phyloP scores from a whole-genome alignment of 2,329 filamentous ascomycete species.

The Diaporthe sp. region DNA sequence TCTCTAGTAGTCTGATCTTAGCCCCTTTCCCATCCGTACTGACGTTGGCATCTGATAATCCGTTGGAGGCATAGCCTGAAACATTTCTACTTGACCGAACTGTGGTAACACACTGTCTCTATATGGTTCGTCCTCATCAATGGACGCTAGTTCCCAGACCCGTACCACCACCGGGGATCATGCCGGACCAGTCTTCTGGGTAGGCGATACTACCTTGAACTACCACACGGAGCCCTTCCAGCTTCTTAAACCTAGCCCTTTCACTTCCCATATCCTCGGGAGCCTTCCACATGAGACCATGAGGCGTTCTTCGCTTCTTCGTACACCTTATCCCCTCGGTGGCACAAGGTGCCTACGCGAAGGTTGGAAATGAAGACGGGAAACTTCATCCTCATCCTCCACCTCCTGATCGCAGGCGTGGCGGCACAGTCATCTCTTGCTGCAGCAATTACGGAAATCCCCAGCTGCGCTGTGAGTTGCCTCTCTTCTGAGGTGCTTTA shows the following conservation, averaged over 20 bases:
- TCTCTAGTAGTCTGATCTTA: neutral
- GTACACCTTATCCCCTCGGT: neutral
- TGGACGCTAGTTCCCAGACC: neutral
- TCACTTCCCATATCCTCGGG: slow-evolving; percentile 2
- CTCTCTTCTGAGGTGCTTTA: too few species aligned
- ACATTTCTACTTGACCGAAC: neutral
- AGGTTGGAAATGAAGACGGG: slow-evolving; percentile 16
- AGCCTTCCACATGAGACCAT: neutral
- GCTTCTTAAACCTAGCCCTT: neutral
- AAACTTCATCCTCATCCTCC: neutral
- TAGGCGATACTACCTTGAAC: neutral
- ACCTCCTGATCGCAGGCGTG: neutral
- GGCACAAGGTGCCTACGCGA: neutral
- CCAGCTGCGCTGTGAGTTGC: slow-evolving; percentile 2
- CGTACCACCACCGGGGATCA: neutral
- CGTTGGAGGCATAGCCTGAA: neutral
- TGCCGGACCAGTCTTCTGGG: slow-evolving; percentile 11
- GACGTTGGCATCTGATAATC: neutral
- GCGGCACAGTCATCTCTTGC: neutral
- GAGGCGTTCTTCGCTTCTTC: slow-evolving; percentile 13
- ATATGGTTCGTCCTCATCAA: neutral
- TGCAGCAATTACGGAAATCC: neutral
- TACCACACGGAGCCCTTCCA: neutral
- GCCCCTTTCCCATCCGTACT: neutral
- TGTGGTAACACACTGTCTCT: neutral